A percentile compares a stretch with the other conserved stretches of the same genome.
Conservation (phyloP, 2,329 filamentous ascomycete species). For the Botrytis byssoidea region DNA sequence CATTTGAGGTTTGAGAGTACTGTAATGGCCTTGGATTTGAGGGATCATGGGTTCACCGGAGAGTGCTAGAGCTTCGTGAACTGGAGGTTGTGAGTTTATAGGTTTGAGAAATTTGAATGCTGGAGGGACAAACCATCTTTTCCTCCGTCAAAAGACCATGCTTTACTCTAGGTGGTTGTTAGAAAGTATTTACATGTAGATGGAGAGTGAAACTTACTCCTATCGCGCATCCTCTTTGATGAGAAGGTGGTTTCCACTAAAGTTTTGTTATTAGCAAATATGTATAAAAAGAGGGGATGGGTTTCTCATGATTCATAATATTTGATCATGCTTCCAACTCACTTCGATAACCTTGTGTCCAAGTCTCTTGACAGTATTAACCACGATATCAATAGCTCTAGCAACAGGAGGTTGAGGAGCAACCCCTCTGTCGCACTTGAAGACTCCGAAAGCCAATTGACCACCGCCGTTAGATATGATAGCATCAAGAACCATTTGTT, state of each 20-base stretch:
- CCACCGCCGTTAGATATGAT: constrained; percentile 40
- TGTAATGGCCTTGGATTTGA: constrained; percentile 28
- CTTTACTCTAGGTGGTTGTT: constrained; percentile 30
- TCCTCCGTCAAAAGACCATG: constrained; percentile 50
- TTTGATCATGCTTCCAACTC: neutral
- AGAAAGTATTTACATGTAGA: neutral
- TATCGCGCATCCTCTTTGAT: constrained; percentile 43
- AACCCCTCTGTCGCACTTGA: constrained; percentile 51
- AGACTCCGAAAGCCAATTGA: constrained; percentile 53
- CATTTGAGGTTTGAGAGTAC: constrained; percentile 38
- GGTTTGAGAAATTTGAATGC: neutral
- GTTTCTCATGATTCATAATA: neutral
- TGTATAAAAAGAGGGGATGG: neutral
- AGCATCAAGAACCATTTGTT: constrained; percentile 40
- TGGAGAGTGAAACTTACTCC: constrained; percentile 42
- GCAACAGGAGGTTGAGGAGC: constrained; percentile 56
- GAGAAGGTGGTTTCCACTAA: constrained; percentile 55
- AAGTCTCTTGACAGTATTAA: constrained; percentile 47
- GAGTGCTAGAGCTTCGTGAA: constrained; percentile 49
- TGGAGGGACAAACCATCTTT: constrained; percentile 40
- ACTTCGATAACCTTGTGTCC: constrained; percentile 55
- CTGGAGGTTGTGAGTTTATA: constrained; percentile 21
- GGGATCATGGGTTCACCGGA: constrained; percentile 52
- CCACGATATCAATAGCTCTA: constrained; percentile 52
- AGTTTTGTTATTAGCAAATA: neutral